A percentile compares a stretch with the other conserved stretches of the same genome.
Conservation (phyloP, 1,284 basidiomycete species). For the Irpex lacteus region DNA sequence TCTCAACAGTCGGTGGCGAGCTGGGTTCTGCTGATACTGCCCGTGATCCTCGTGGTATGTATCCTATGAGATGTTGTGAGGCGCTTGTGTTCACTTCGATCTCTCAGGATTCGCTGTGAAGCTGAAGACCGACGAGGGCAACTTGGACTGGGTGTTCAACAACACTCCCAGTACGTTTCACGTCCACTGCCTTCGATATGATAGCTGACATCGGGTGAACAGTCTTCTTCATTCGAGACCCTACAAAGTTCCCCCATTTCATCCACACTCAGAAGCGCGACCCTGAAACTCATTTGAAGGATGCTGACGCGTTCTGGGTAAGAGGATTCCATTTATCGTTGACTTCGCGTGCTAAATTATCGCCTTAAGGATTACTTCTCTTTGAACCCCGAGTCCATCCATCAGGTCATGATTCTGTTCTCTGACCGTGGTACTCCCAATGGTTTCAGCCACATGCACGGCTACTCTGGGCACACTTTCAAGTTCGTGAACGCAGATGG, state of each 20-base stretch:
- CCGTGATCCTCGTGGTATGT: slow-evolving; percentile 77
- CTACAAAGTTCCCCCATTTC: slow-evolving; percentile 87
- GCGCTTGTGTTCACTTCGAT: background rate
- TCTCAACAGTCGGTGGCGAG: slow-evolving; percentile 89
- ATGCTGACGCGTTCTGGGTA: slow-evolving; percentile 80
- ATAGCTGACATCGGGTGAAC: background rate
- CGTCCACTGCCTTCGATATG: background rate
- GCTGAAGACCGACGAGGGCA: slow-evolving; percentile 86
- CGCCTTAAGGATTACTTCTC: slow-evolving; percentile 75
- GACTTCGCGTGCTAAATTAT: background rate
- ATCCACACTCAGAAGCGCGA: slow-evolving; percentile 95
- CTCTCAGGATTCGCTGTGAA: slow-evolving; percentile 78
- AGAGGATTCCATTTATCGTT: slow-evolving; percentile 17
- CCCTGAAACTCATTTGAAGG: slow-evolving; percentile 86
- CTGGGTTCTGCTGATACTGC: slow-evolving; percentile 87
- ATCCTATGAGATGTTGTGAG: background rate
- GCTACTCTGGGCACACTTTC: slow-evolving; percentile 92
- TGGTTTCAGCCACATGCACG: slow-evolving; percentile 82
- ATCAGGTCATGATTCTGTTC: slow-evolving; percentile 89
- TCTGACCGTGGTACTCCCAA: slow-evolving; percentile 90
- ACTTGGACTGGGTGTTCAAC: slow-evolving; percentile 90
- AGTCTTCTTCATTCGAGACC: slow-evolving; percentile 85
- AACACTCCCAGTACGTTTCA: slow-evolving; percentile 62
- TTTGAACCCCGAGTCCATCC: slow-evolving; percentile 90
- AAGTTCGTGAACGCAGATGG: slow-evolving; percentile 86